Evolutionary conservation across 306 rosid species (phyloP).

Genomic region (Lupinus albus): DNA sequence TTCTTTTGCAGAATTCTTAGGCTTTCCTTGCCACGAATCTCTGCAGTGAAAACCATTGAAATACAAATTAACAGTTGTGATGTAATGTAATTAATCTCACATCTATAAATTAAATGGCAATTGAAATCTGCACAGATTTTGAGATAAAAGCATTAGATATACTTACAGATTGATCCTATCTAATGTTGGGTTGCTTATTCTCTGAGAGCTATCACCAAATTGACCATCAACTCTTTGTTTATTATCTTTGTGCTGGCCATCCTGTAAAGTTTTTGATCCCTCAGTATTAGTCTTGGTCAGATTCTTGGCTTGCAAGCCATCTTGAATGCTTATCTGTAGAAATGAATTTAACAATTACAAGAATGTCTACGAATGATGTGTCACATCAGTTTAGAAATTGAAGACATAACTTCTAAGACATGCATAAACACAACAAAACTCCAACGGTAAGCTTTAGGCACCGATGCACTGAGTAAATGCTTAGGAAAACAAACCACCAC

Average conservation of each 20-base stretch:
- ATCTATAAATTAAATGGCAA: slow-evolving; percentile 22
- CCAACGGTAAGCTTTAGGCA: neutral
- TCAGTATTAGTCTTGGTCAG: slow-evolving; percentile 32
- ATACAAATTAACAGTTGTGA: slow-evolving; percentile 32
- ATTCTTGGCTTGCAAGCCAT: slow-evolving; percentile 40
- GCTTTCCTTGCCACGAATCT: slow-evolving; percentile 77
- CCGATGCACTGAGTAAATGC: neutral
- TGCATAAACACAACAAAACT: neutral
- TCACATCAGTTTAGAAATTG: neutral
- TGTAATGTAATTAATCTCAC: slow-evolving; percentile 20
- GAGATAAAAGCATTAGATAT: slow-evolving; percentile 28
- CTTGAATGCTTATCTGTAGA: slow-evolving; percentile 57
- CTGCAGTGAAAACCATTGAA: slow-evolving; percentile 55
- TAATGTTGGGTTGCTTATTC: slow-evolving; percentile 65
- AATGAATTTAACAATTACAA: slow-evolving; percentile 34
- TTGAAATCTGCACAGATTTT: neutral
- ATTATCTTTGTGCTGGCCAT: slow-evolving; percentile 32
- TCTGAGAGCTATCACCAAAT: slow-evolving; percentile 46
- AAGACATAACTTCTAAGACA: neutral
- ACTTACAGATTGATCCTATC: slow-evolving; percentile 92
- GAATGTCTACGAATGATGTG: neutral
- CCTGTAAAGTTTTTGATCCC: slow-evolving; percentile 46
- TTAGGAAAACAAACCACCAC: neutral
- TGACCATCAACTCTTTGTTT: slow-evolving; percentile 46
- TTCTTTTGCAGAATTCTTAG: slow-evolving; percentile 47